phyloP scores from a whole-genome alignment of 2,329 filamentous ascomycete species.

The Venturia oleaginea region DNA sequence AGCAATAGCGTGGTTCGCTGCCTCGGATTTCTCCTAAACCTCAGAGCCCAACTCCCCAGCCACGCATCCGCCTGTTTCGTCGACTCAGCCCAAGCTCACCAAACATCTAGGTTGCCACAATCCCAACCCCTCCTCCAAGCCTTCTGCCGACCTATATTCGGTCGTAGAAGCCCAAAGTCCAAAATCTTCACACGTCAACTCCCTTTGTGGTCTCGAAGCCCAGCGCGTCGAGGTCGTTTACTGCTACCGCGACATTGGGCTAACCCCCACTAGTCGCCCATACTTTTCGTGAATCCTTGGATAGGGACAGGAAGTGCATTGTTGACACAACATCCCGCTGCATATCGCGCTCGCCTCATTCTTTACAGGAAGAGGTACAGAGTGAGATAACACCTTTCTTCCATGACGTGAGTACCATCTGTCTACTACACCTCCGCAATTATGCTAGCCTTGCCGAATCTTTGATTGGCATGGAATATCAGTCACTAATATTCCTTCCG shows the following conservation, averaged over 20 bases:
- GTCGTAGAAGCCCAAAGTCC: not conserved
- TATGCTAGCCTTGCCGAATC: not conserved
- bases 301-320: not conserved
- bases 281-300: not conserved
- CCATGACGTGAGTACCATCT: slow-evolving; percentile 10
- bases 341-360: not conserved
- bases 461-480: not conserved
- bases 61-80: not conserved
- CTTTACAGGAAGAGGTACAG: not conserved
- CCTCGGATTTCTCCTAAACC: not conserved
- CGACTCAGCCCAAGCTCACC: not conserved
- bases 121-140: not conserved
- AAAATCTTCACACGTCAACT: not conserved
- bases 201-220: not conserved
- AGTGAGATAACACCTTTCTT: slow-evolving; percentile 1
- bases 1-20: not conserved
- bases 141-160: not conserved
- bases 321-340: not conserved
- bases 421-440: not conserved
- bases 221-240: not conserved
- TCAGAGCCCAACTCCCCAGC: not conserved
- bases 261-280: slow-evolving; percentile 2
- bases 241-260: not conserved
- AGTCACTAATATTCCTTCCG: not conserved
- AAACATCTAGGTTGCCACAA: not conserved